phyloP scores from a whole-genome alignment of 805 yeast genomes.

The Kazachstania viticola region DNA sequence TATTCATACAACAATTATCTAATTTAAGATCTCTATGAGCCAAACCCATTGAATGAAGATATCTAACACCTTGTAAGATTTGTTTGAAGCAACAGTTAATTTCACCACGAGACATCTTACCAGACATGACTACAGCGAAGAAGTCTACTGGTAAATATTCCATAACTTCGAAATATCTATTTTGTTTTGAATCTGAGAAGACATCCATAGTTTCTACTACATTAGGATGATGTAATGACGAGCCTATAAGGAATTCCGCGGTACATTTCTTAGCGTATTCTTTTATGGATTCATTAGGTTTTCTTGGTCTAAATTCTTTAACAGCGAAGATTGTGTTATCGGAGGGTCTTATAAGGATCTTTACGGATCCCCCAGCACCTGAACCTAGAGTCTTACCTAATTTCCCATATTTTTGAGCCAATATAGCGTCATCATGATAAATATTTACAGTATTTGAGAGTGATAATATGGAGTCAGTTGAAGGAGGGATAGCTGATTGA shows the following conservation, averaged over 20 bases:
- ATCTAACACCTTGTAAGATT: slow-evolving; percentile 55
- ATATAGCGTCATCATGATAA: slow-evolving; percentile 37
- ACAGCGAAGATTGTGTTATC: slow-evolving; percentile 70
- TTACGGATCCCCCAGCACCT: slow-evolving; percentile 81
- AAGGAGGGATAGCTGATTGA: slow-evolving; percentile 26
- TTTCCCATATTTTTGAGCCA: slow-evolving; percentile 54
- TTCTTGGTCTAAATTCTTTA: slow-evolving; percentile 63
- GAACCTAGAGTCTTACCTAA: slow-evolving; percentile 66
- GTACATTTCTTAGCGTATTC: slow-evolving; percentile 80
- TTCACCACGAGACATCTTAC: slow-evolving; percentile 68
- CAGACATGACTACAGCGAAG: slow-evolving; percentile 78
- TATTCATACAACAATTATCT: slow-evolving; percentile 72
- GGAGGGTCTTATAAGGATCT: slow-evolving; percentile 52
- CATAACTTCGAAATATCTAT: slow-evolving; percentile 70
- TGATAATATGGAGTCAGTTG: slow-evolving; percentile 21
- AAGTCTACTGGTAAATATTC: slow-evolving; percentile 78
- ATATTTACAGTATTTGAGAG: slow-evolving; percentile 25
- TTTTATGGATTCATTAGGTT: slow-evolving; percentile 53
- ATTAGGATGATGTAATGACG: slow-evolving; percentile 70
- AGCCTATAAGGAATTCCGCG: slow-evolving; percentile 75
- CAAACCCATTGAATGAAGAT: slow-evolving; percentile 64
- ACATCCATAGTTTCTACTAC: slow-evolving; percentile 70
- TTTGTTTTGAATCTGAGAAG: slow-evolving; percentile 39
- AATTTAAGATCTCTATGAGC: slow-evolving; percentile 76
- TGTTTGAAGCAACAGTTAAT: slow-evolving; percentile 74